A percentile compares a stretch with the other conserved stretches of the same genome.
These are phyloP conservation scores for Apiotrichum gamsii DNA, from an alignment of 1,284 basidiomycete genomes.

Conservation along the genomic window DNA sequence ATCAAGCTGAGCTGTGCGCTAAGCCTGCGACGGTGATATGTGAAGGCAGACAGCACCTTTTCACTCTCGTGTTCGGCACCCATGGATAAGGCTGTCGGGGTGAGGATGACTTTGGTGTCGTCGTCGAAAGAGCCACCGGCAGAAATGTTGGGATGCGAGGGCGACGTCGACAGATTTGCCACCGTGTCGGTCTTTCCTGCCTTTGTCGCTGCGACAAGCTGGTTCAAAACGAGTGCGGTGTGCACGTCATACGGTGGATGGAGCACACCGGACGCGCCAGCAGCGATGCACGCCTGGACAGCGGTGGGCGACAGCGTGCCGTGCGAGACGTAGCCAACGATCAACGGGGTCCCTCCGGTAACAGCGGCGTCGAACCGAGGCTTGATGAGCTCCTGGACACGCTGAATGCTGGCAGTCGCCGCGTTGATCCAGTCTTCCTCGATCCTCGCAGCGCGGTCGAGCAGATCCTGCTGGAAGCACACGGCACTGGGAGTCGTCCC, in stretches of 20 bases:
- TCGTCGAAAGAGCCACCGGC: slow-evolving; percentile 8
- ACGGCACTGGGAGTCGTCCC: slow-evolving; percentile 46
- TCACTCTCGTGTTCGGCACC: slow-evolving; percentile 40
- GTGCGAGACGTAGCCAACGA: slow-evolving; percentile 44
- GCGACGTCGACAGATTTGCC: slow-evolving; percentile 11
- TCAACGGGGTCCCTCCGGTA: too few species aligned
- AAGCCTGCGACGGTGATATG: slow-evolving; percentile 2
- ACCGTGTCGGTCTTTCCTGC: slow-evolving; percentile 10
- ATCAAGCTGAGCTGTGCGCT: slow-evolving; percentile 9
- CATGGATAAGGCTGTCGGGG: slow-evolving; percentile 36
- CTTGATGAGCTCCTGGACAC: slow-evolving; percentile 25
- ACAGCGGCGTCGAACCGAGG: slow-evolving; percentile 21
- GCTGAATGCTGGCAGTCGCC: slow-evolving; percentile 31
- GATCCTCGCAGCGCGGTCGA: slow-evolving; percentile 37
- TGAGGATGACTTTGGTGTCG: slow-evolving; percentile 29
- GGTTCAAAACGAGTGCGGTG: slow-evolving; percentile 23
- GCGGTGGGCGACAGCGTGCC: slow-evolving; percentile 31
- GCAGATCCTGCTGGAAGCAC: slow-evolving; percentile 46
- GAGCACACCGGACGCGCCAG: slow-evolving; percentile 41
- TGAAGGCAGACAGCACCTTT: slow-evolving; percentile 22
- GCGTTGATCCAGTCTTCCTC: slow-evolving; percentile 44
- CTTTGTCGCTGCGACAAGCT: slow-evolving; percentile 31
- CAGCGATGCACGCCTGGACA: slow-evolving; percentile 33
- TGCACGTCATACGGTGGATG: slow-evolving; percentile 39
- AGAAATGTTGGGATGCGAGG: slow-evolving; percentile 1